phyloP scores from a whole-genome alignment of 441 rosid species.

The Gossypium schwendimanii region DNA sequence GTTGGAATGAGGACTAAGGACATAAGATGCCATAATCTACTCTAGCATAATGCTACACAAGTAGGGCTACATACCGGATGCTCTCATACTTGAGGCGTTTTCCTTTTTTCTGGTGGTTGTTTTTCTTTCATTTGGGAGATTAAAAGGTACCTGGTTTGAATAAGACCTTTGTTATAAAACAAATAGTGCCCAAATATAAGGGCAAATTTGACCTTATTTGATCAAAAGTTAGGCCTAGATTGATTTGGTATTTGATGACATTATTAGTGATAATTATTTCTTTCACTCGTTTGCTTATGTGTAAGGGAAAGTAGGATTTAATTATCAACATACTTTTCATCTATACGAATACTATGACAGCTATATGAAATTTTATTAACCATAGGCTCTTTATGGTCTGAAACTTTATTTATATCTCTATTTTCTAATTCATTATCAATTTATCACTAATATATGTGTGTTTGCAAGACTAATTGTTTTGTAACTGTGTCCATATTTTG shows the following conservation, averaged over 20 bases:
- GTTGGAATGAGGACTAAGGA: neutral
- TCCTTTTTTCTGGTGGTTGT: neutral
- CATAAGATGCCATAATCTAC: neutral
- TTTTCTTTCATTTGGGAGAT: neutral
- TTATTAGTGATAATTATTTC: neutral
- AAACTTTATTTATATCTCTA: neutral
- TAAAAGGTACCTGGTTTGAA: neutral
- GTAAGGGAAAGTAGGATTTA: neutral
- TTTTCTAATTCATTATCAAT: neutral
- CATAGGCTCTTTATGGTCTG: neutral
- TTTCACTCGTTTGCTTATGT: neutral
- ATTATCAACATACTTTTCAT: neutral
- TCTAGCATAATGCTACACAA: neutral
- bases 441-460: neutral
- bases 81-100: neutral
- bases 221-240: neutral
- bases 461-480: neutral
- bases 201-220: neutral
- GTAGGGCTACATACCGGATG: neutral
- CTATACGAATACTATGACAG: neutral
- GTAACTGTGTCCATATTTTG: neutral
- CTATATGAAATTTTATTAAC: neutral
- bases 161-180: neutral
- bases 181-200: neutral
- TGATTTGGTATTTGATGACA: neutral